Evolutionary conservation across 2,329 filamentous ascomycete species (phyloP).

Genomic region (Apiospora arundinis): DNA sequence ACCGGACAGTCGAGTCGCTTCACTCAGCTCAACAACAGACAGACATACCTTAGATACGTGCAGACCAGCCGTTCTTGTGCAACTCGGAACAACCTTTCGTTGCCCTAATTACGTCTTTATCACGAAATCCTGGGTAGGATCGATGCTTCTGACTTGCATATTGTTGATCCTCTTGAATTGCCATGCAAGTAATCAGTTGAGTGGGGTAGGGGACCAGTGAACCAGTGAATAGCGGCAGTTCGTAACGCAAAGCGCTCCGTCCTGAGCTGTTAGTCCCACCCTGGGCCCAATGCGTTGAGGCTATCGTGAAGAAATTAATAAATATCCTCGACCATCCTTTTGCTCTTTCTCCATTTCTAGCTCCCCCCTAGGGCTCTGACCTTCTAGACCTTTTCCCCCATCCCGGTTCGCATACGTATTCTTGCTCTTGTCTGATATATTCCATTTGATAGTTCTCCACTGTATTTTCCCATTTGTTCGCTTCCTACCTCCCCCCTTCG

Average conservation of each 20-base stretch:
- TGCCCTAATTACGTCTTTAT: neutral
- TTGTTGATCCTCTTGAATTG: constrained; percentile 8
- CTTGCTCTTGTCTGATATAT: neutral
- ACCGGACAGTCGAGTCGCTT: neutral
- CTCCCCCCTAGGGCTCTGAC: neutral
- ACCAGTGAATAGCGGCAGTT: neutral
- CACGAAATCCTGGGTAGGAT: constrained; percentile 4
- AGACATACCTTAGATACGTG: neutral
- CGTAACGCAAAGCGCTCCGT: constrained; percentile 8
- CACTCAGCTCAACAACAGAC: constrained; percentile 5
- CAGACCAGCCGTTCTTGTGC: neutral
- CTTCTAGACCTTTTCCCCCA: constrained; percentile 1
- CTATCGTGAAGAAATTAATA: constrained; percentile 22
- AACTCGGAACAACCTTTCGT: neutral
- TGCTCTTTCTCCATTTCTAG: neutral
- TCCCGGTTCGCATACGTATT: neutral
- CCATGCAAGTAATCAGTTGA: neutral
- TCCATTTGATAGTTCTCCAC: neutral
- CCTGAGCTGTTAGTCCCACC: neutral
- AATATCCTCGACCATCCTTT: constrained; percentile 6
- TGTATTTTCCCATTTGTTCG: neutral
- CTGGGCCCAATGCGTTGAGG: constrained; percentile 10
- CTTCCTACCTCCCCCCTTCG: too few relatives aligned
- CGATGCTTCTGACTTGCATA: constrained; percentile 5
- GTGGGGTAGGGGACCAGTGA: neutral